Evolutionary conservation across 176 grass and related monocot species (phyloP), one percentile per base, ranked within the genome.

Genomic region (Hordeum marinum): DNA sequence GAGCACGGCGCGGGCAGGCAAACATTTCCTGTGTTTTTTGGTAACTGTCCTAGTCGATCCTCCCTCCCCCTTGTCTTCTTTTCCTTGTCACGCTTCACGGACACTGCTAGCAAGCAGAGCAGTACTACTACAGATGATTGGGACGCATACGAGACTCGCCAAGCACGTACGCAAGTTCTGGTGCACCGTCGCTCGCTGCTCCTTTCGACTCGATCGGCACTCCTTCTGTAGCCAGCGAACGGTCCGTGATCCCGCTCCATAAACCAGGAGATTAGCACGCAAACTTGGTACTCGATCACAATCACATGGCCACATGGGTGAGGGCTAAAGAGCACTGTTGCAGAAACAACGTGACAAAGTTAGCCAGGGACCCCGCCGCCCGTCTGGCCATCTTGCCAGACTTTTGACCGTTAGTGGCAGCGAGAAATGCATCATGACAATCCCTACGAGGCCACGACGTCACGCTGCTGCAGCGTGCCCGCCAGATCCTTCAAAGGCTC

Each of bases 301-400:
- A 9, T 52, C 67, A 21, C 15, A 40, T 8, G 23, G 7, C 8
- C 67, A 40, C 65, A 68, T 68, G 76, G 8, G 17, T 23, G n/a
- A 27, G 65, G 59, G 4, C 8, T 64, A 32, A n/a, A 57, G 54
- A 57, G 39, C 70, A 48, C n/a, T 66, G 85, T 75, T 31, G 15
- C 68, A 50, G 23, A 37, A 21, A 39, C 13, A 60, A 69, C 18
- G 40, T 34, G 65, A 61, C 76, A 86, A 86, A 80, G 84, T 24
- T 60, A 42, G 8, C 52, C 64, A 18, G 50, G 85, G 58, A 55
- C 85, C 77, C 59, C 29, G n/a, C 29, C 29, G 2, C 68, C 23
- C n/a, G 85, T 55, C n/a, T 31, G 77, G 8, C 7, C 21, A 31
- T 72, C 42, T 60, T 85, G 64, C 29, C 18, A 11, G 66, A 11